phyloP scores from a whole-genome alignment of 352 stramenopile species.

The Phytophthora megakarya region DNA sequence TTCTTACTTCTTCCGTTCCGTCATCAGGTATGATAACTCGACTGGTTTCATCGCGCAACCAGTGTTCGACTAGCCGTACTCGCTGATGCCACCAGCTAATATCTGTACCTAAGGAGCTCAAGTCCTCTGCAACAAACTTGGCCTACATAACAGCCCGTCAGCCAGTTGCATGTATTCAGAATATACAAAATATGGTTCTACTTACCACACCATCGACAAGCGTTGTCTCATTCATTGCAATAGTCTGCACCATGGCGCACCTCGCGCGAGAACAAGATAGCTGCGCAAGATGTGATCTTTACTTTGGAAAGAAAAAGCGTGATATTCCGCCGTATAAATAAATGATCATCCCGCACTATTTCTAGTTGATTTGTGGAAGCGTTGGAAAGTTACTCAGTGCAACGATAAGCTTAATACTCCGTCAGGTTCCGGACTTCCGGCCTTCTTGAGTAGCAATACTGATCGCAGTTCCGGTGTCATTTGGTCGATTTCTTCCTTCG shows the following conservation, averaged over 20 bases:
- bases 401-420: slow-evolving; percentile 4
- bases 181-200: background rate
- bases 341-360: slow-evolving; percentile 27
- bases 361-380: slow-evolving; percentile 12
- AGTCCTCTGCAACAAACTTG: slow-evolving; percentile 58
- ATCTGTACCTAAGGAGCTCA: slow-evolving; percentile 35
- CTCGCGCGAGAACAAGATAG: background rate
- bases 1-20: slow-evolving; percentile 65
- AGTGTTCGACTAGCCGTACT: slow-evolving; percentile 71
- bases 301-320: slow-evolving; percentile 5
- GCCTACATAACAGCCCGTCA: slow-evolving; percentile 32
- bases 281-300: slow-evolving; percentile 8
- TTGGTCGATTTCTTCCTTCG: slow-evolving; percentile 74
- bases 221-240: slow-evolving; percentile 55
- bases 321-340: slow-evolving; percentile 34
- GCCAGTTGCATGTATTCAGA: background rate
- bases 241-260: slow-evolving; percentile 53
- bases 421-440: slow-evolving; percentile 1
- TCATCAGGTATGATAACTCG: slow-evolving; percentile 68
- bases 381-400: slow-evolving; percentile 3
- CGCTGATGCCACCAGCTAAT: slow-evolving; percentile 74
- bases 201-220: slow-evolving; percentile 59
- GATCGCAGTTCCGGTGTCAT: slow-evolving; percentile 57
- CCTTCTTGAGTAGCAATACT: slow-evolving; percentile 44
- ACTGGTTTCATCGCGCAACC: slow-evolving; percentile 67